phyloP scores from a whole-genome alignment of 2,329 filamentous ascomycete genomes.

The Calonectria naviculata region DNA sequence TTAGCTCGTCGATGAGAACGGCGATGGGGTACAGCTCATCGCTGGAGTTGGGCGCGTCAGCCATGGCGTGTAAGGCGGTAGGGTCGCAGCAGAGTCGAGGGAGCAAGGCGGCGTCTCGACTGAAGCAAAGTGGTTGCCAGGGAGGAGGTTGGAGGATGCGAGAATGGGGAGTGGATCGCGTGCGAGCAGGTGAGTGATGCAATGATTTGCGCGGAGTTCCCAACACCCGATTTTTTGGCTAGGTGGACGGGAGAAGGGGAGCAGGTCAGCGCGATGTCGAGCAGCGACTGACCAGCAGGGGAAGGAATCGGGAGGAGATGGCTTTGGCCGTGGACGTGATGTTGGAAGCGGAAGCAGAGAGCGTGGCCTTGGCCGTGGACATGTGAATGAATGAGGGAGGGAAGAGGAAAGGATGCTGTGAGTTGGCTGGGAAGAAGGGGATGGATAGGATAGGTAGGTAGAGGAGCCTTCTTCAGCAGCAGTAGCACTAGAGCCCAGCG shows the following conservation, averaged over 20 bases:
- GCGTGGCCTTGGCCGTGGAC: constrained; percentile 33
- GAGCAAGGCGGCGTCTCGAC: constrained; percentile 33
- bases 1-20: constrained; percentile 99
- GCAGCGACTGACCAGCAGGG: constrained; percentile 20
- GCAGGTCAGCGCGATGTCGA: constrained; percentile 25
- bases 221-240: constrained; percentile 43
- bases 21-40: constrained; percentile 99
- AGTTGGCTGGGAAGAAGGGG: constrained; percentile 22
- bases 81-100: constrained; percentile 45
- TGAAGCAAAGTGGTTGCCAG: constrained; percentile 33
- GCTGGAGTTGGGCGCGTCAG: constrained; percentile 87
- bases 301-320: constrained; percentile 14
- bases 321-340: constrained; percentile 23
- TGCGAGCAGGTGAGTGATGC: constrained; percentile 43
- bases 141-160: constrained; percentile 36
- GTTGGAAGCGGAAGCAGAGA: constrained; percentile 26
- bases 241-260: constrained; percentile 29
- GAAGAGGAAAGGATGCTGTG: constrained; percentile 24
- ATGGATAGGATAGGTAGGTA: constrained; percentile 17
- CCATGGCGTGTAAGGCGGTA: constrained; percentile 73
- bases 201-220: constrained; percentile 46
- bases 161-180: constrained; percentile 42
- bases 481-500: background rate
- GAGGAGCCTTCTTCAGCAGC: constrained; percentile 16
- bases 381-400: constrained; percentile 43